Evolutionary conservation across 192 early-diverging fungal genomes (phyloP).

Genomic region (Irineochytrium annulatum): DNA sequence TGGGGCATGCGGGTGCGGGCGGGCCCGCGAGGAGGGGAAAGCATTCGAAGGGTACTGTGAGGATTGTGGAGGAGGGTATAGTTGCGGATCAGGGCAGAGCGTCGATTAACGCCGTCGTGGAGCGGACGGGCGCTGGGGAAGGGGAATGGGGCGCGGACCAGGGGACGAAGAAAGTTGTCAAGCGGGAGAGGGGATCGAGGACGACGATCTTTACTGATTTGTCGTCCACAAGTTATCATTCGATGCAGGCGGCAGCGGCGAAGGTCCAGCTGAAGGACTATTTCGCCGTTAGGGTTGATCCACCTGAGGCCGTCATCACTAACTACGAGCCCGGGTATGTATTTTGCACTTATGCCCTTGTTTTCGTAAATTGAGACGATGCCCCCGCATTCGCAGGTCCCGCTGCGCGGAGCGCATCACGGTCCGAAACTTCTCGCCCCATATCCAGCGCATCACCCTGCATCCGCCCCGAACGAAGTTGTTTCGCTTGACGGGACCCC

Average conservation of each 20-base stretch:
- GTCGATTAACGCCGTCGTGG: too few relatives aligned
- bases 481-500: conserved; percentile 23
- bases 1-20: too few relatives aligned
- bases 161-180: too few relatives aligned
- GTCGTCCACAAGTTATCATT: conserved; percentile 15
- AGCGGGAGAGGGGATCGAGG: conserved; percentile 11
- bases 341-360: neutral
- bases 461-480: conserved; percentile 17
- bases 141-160: too few relatives aligned
- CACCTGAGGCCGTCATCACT: conserved; percentile 21
- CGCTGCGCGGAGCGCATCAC: conserved; percentile 11
- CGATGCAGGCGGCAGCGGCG: conserved; percentile 9
- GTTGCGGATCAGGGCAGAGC: too few relatives aligned
- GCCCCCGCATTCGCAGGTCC: neutral
- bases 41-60: too few relatives aligned
- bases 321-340: conserved; percentile 36
- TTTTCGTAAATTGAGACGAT: neutral
- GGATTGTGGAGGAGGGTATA: too few relatives aligned
- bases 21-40: too few relatives aligned
- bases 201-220: conserved; percentile 25
- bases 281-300: conserved; percentile 30
- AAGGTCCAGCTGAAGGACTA: conserved; percentile 15
- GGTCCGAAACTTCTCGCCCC: conserved; percentile 31
- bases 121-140: too few relatives aligned
- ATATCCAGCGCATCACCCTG: conserved; percentile 23